These are phyloP conservation scores for Colletotrichum lentis DNA, from an alignment of 2,329 filamentous ascomycete genomes.

Conservation along the genomic window DNA sequence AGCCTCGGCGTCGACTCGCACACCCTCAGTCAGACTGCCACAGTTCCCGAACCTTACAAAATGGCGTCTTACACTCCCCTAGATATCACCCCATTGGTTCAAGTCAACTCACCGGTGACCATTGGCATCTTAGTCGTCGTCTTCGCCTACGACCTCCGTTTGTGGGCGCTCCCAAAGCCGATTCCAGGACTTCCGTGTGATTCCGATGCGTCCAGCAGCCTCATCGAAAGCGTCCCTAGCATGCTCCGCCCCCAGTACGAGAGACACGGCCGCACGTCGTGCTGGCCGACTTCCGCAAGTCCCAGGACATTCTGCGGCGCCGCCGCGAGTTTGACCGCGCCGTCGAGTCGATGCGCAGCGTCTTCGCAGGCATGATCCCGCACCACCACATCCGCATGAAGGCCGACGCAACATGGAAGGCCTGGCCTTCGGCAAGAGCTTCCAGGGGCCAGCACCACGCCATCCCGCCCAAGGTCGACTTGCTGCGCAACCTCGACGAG, in stretches of 20 bases:
- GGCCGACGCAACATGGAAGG: conserved; percentile 45
- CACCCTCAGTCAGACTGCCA: too few species aligned
- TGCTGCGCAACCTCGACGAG: neutral
- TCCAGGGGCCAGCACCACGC: conserved; percentile 23
- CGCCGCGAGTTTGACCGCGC: conserved; percentile 49
- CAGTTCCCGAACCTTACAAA: too few species aligned
- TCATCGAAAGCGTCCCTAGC: conserved; percentile 18
- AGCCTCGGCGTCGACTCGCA: too few species aligned
- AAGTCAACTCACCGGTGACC: too few species aligned
- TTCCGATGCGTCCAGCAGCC: neutral
- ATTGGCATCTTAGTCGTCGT: too few species aligned
- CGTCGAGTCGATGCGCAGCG: neutral
- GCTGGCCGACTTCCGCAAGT: conserved; percentile 46
- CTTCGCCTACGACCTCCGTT: too few species aligned
- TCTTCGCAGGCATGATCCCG: conserved; percentile 36
- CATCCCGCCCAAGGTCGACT: conserved; percentile 13
- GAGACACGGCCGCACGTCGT: conserved; percentile 43
- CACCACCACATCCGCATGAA: conserved; percentile 46
- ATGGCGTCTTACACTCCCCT: too few species aligned
- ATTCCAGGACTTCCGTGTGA: conserved; percentile 28
- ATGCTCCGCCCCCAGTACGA: neutral
- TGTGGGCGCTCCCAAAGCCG: conserved; percentile 17
- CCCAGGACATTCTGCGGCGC: conserved; percentile 47
- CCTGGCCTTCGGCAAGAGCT: conserved; percentile 42
- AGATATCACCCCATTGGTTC: too few species aligned